Percentiles rank a stretch among this genome's conserved stretches.
These are phyloP conservation scores for Lagenidium giganteum DNA, from an alignment of 352 stramenopile species.

Conservation along the genomic window DNA sequence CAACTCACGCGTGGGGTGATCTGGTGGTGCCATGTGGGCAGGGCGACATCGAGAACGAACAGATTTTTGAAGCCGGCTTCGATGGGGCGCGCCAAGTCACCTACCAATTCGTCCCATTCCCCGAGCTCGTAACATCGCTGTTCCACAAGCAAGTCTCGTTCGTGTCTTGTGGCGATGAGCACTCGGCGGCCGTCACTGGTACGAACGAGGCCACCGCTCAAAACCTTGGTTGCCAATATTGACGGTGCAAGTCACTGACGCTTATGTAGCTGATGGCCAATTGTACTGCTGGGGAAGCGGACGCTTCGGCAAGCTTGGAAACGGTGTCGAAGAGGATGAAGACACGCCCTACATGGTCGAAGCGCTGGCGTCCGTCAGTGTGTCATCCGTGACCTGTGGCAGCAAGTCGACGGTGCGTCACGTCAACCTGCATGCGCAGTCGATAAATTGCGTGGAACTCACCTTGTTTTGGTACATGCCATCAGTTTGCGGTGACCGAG, in stretches of 20 bases:
- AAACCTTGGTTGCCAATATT: not conserved
- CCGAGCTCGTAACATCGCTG: slow-evolving; percentile 42
- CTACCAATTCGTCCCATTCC: slow-evolving; percentile 50
- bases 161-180: slow-evolving; percentile 58
- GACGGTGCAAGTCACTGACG: slow-evolving; percentile 3
- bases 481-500: slow-evolving; percentile 35
- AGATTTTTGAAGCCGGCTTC: slow-evolving; percentile 58
- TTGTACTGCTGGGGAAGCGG: slow-evolving; percentile 72
- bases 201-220: slow-evolving; percentile 7
- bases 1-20: not conserved
- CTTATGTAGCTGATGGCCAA: slow-evolving; percentile 34
- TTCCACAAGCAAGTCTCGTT: slow-evolving; percentile 37
- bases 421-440: no score
- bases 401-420: slow-evolving; percentile 49
- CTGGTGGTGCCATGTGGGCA: slow-evolving; percentile 5
- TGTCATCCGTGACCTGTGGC: slow-evolving; percentile 46
- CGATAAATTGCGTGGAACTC: not conserved
- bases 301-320: slow-evolving; percentile 63
- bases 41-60: slow-evolving; percentile 67
- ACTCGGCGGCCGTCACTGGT: slow-evolving; percentile 62
- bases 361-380: slow-evolving; percentile 49
- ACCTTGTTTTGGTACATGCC: slow-evolving; percentile 13
- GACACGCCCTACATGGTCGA: slow-evolving; percentile 36
- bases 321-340: slow-evolving; percentile 53
- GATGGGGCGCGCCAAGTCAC: slow-evolving; percentile 58